Evolutionary conservation across 1,284 basidiomycete species (phyloP).

Genomic region (Cutaneotrichosporon daszewskae): DNA sequence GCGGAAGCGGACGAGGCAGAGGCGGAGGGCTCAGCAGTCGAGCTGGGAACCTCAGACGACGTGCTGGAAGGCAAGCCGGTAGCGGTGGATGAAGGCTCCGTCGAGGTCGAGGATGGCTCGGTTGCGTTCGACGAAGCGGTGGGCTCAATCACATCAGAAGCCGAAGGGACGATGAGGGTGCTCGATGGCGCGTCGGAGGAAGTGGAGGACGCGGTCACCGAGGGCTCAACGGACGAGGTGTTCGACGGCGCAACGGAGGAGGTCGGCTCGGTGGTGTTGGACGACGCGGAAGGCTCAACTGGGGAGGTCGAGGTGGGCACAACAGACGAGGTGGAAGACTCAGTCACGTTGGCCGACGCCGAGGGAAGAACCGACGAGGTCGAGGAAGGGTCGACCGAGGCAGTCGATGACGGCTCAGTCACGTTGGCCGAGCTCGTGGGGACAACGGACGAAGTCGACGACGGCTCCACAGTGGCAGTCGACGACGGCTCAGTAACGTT

Average conservation of each 20-base stretch:
- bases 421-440: not conserved
- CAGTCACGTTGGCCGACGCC: not conserved
- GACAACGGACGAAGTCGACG: not conserved
- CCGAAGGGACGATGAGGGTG: not conserved
- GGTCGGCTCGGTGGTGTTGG: not conserved
- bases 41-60: not conserved
- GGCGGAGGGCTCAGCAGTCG: not conserved
- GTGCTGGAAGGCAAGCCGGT: not conserved
- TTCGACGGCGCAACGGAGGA: constrained; percentile 2
- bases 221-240: not conserved
- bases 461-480: not conserved
- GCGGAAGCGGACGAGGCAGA: not conserved
- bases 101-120: not conserved
- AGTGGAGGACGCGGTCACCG: not conserved
- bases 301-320: constrained; percentile 1
- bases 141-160: not conserved
- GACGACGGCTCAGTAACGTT: not conserved
- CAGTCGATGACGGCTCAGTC: not conserved
- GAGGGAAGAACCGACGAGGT: too few species aligned
- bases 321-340: constrained; percentile 1
- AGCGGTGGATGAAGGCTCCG: not conserved
- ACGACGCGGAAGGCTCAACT: constrained; percentile 1
- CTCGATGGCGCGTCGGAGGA: too few species aligned
- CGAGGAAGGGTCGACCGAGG: constrained; percentile 8
- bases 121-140: not conserved